These are phyloP conservation scores for Geosmithia morbida DNA, from an alignment of 2,329 filamentous ascomycete species.

Conservation along the genomic window DNA sequence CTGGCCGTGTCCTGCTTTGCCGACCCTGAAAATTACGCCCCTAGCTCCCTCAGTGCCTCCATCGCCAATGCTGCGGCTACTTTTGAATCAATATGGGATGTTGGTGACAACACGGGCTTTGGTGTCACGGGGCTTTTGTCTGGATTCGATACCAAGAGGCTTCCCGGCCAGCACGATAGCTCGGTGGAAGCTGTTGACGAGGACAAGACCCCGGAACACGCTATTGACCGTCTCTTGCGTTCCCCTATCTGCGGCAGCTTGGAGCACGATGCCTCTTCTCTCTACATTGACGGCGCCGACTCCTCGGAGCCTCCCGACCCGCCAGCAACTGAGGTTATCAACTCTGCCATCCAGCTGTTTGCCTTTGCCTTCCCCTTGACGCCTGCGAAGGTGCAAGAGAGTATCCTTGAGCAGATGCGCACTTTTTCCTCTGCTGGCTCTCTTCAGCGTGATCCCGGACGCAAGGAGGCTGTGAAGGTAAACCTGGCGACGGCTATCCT, in stretches of 20 bases:
- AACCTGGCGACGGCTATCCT: conserved; percentile 77
- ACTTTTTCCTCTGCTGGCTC: conserved; percentile 72
- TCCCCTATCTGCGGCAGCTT: conserved; percentile 70
- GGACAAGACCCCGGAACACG: conserved; percentile 45
- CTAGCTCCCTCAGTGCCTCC: conserved; percentile 73
- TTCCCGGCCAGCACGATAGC: conserved; percentile 53
- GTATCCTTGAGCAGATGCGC: conserved; percentile 83
- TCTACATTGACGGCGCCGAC: conserved; percentile 47
- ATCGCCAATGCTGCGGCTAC: conserved; percentile 82
- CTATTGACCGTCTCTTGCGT: conserved; percentile 45
- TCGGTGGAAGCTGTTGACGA: conserved; percentile 29
- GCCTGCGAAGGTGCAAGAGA: conserved; percentile 85
- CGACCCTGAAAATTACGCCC: conserved; percentile 77
- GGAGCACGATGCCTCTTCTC: conserved; percentile 75
- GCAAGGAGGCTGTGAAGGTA: conserved; percentile 80
- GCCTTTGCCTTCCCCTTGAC: conserved; percentile 83
- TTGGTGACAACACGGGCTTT: conserved; percentile 88
- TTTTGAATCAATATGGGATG: conserved; percentile 91
- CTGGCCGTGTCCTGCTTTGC: conserved; percentile 85
- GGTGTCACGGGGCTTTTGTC: conserved; percentile 77
- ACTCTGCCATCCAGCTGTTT: conserved; percentile 86
- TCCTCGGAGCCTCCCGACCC: conserved; percentile 50
- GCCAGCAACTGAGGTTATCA: conserved; percentile 83
- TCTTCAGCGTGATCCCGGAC: conserved; percentile 71
- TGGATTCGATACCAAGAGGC: conserved; percentile 57